Base-by-base conservation (phyloP, 2,329 filamentous ascomycete species). In the Diaporthe aspalathi region DNA sequence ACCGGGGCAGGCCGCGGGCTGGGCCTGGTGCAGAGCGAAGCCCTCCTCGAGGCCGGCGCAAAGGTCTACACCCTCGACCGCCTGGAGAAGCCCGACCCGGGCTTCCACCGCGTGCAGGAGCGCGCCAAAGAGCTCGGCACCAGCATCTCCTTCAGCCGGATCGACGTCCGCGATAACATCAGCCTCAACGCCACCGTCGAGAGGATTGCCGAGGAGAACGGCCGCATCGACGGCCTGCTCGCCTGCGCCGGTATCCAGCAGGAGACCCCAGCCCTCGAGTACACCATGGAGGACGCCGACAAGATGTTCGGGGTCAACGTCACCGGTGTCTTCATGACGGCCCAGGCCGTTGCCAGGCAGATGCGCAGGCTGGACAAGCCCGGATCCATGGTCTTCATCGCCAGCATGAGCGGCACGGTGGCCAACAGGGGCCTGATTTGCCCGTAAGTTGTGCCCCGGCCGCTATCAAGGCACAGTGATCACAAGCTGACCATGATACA, bases 291-390 rank as follows among this genome's bases (percentile, higher is more conserved):
- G 78, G 92, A 94, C 79, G 90, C 90, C 79, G 90, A 94, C 79
- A 88, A 90, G 81, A 93, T 97, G 85, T 87, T 97, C 81, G 89
- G 92, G 77, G 91, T 95, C 78, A 97, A 98, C 82, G 87, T 97
- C 76, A 96, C 91, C n/a, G 95, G 94, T 16, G 90, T 88, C 35
- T 93, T 94, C 83, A 90, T 95, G 88, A 97, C 94, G 74, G 94
- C 94, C 32, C 93, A 95, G 84, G 94, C 94, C 24, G 93, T 94
- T n/a, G 95, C 94, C 43, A 88, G 91, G 69, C 92, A 96, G 79
- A 90, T 93, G 87, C 83, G 90, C 27, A 85, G 86, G 65, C 84
- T 88, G 35, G 85, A 88, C 70, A 84, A 82, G 32, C 82, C 84
- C 7, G 90, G 91, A 0, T 92, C 89, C 77, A 88, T 93, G 72